Percentiles rank a stretch among this genome's conserved stretches.
Evolutionary conservation across 257 asterid genomes (phyloP).

Genomic region (Nicotiana sylvestris): DNA sequence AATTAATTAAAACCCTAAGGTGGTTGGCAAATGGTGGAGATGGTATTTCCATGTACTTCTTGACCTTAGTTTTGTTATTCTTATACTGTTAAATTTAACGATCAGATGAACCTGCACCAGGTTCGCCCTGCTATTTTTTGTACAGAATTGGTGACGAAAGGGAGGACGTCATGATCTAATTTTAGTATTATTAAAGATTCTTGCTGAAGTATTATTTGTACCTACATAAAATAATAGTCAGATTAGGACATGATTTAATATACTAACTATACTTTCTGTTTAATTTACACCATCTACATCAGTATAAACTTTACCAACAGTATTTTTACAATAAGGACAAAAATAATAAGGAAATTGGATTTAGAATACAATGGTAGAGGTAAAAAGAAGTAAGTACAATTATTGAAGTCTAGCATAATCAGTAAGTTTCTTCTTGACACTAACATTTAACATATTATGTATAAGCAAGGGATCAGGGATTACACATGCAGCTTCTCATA

Average conservation of each 20-base stretch:
- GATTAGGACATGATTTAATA: neutral
- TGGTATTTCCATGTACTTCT: neutral
- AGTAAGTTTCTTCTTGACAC: neutral
- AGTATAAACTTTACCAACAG: neutral
- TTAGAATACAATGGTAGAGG: too few species aligned
- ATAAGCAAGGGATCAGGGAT: neutral
- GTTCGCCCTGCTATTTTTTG: neutral
- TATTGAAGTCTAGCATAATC: too few species aligned
- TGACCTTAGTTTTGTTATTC: neutral
- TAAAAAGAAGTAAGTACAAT: too few species aligned
- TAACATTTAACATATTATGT: neutral
- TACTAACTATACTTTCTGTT: neutral
- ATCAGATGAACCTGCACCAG: constrained; percentile 7
- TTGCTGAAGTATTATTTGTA: neutral
- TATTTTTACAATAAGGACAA: neutral
- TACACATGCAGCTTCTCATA: neutral
- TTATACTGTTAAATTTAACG: neutral
- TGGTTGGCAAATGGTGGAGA: neutral
- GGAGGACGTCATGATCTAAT: neutral
- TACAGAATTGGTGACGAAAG: neutral
- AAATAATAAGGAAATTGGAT: neutral
- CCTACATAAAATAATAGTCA: neutral
- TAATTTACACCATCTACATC: neutral
- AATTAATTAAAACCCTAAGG: neutral
- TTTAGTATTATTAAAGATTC: neutral